Base-by-base conservation (phyloP, 441 rosid genomes). In the Jatropha multifida region DNA sequence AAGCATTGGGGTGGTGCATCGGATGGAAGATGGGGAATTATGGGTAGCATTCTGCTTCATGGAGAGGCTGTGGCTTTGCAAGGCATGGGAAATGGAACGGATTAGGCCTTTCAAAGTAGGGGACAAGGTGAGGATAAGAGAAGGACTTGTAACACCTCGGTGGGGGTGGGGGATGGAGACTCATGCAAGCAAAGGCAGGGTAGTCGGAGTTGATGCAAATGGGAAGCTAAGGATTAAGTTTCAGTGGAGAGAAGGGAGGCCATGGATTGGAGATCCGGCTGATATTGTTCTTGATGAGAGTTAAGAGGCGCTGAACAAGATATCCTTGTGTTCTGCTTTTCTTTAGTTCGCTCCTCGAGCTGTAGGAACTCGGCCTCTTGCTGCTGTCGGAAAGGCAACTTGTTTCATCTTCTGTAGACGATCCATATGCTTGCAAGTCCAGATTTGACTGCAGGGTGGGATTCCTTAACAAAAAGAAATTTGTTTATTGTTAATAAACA, bases 131-230 rank as follows among this genome's bases (percentile, higher is more conserved):
- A 90, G 86, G 82, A 94, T 94, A 55, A 83, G 85, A 81, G 96
- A 86, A 26, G 97, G 93, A 52, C 77, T 96, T 80, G 90, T 87
- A 55, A 81, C 91, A 63, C 99, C 99, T 4, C 85, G 98, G 64
- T 92, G 98, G 98, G 98, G 94, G 37, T 96, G 98, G 99, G 99
- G 99, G 81, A 92, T 94, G 99, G 99, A 96, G 90, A 96, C 98
- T 4, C 88, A 88, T 74, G 90, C 93, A 41, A 96, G 99, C 85
- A 92, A 88, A 82, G 99, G 98, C 18, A 80, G 78, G 71, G 93
- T 91, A 46, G 94, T 94, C 72, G 98, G 98, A 38, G 99, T 96
- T 13, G 98, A 96, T 81, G 97, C 98, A 37, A 94, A 89, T 59
- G 99, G 99, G 61, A 96, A 92, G 83, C 54, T 96, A 75, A 89